Conservation (phyloP, 495 filamentous ascomycete genomes). For the Letharia lupina region DNA sequence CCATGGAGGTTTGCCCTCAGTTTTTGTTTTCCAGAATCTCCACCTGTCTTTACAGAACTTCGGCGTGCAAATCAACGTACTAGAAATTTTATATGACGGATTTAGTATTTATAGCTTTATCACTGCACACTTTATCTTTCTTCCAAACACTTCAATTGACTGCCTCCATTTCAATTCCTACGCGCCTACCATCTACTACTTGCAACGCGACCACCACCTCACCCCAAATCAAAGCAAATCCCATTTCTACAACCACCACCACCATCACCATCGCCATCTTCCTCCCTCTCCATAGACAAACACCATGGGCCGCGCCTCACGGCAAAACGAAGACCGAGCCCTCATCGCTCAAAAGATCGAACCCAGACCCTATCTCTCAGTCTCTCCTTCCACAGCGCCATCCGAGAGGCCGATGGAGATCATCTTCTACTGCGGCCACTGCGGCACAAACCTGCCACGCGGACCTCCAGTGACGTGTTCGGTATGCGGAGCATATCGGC, state of each 20-base stretch:
- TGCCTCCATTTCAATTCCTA: background rate
- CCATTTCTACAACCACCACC: background rate
- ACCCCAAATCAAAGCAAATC: background rate
- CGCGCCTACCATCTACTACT: background rate
- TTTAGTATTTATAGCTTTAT: too few relatives aligned
- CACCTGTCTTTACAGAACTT: background rate
- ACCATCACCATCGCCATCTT: background rate
- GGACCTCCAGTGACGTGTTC: conserved; percentile 12
- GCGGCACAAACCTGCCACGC: conserved; percentile 7
- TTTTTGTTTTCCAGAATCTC: background rate
- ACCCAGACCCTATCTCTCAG: conserved; percentile 16
- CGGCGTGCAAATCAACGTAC: background rate
- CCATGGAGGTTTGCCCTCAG: background rate
- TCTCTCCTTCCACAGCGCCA: conserved; percentile 6
- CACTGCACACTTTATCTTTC: background rate
- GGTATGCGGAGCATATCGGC: conserved; percentile 1
- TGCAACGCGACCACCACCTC: background rate
- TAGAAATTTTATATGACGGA: too few relatives aligned
- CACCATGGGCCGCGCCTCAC: conserved; percentile 11
- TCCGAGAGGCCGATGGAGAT: background rate
- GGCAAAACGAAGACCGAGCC: background rate
- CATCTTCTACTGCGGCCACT: conserved; percentile 15
- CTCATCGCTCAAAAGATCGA: background rate
- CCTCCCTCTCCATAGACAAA: background rate
- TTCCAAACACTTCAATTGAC: background rate